Evolutionary conservation across 2,329 filamentous ascomycete species (phyloP).

Genomic region (Paracorniculantispora psalliotae): DNA sequence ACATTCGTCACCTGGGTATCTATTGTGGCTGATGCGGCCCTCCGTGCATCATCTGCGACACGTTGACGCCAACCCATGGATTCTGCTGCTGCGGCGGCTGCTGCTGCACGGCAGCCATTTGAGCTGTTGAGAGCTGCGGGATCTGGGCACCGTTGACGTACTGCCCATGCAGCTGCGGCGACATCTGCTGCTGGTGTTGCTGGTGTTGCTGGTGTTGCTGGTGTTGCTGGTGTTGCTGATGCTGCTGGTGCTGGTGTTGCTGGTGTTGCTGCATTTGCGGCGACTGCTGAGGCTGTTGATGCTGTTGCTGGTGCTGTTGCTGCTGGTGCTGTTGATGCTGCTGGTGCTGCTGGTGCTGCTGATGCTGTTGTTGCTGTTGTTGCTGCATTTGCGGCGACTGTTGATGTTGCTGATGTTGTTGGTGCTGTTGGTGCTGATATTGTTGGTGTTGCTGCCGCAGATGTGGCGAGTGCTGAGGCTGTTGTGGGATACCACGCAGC

Average conservation of each 20-base stretch:
- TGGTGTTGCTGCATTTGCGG: slow-evolving; percentile 24
- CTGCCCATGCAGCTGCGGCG: background rate
- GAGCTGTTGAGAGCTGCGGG: background rate
- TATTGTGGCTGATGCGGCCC: slow-evolving; percentile 8
- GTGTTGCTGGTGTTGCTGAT: slow-evolving; percentile 23
- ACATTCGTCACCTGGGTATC: background rate
- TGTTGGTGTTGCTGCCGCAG: slow-evolving; percentile 25
- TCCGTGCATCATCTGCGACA: slow-evolving; percentile 20
- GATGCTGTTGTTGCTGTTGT: background rate
- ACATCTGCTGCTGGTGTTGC: slow-evolving; percentile 18
- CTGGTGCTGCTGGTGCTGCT: slow-evolving; percentile 17
- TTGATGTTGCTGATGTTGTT: slow-evolving; percentile 19
- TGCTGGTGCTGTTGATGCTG: slow-evolving; percentile 28
- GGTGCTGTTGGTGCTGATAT: slow-evolving; percentile 27
- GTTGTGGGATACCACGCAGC: slow-evolving; percentile 26
- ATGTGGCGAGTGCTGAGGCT: slow-evolving; percentile 25
- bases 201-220: slow-evolving; percentile 28
- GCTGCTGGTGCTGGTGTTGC: background rate
- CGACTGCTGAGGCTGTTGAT: slow-evolving; percentile 21
- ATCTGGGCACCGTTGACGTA: slow-evolving; percentile 14
- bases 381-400: slow-evolving; percentile 24
- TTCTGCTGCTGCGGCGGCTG: slow-evolving; percentile 15
- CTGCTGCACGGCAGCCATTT: background rate
- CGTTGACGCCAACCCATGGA: slow-evolving; percentile 19
- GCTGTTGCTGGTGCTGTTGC: slow-evolving; percentile 20